phyloP scores from a whole-genome alignment of 495 filamentous ascomycete species.

The Elasticomyces elasticus region DNA sequence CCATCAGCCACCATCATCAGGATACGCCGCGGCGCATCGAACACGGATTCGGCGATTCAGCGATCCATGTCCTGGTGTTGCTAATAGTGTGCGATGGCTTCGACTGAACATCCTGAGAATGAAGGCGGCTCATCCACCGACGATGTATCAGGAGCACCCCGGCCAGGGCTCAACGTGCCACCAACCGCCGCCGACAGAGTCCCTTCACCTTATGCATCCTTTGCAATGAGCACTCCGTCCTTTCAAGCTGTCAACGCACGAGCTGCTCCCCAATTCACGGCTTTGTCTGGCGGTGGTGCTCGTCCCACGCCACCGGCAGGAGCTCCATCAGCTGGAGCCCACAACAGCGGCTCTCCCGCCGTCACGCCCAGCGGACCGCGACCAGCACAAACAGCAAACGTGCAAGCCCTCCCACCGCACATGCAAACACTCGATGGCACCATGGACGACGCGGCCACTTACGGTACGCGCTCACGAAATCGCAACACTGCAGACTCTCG shows the following conservation, averaged over 20 bases:
- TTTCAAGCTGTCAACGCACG: slow-evolving; percentile 13
- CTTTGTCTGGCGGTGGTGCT: slow-evolving; percentile 2
- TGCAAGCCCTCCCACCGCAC: background rate
- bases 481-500: slow-evolving; percentile 62
- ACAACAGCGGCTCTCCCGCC: slow-evolving; percentile 4
- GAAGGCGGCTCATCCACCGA: background rate
- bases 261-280: background rate
- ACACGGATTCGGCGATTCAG: too few species aligned
- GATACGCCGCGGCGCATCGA: background rate
- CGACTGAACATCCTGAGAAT: background rate
- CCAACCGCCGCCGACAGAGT: background rate
- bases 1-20: background rate
- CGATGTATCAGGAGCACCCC: background rate
- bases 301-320: background rate
- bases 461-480: slow-evolving; percentile 93
- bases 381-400: slow-evolving; percentile 6
- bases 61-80: background rate
- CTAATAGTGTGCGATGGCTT: background rate
- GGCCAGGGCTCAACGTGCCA: background rate
- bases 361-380: slow-evolving; percentile 2
- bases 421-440: slow-evolving; percentile 10
- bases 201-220: background rate
- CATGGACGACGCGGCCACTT: slow-evolving; percentile 44
- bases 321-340: background rate
- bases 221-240: background rate